Evolutionary conservation across 108 stramenopile species (phyloP).

Genomic region (Schizochytrium sp.): DNA sequence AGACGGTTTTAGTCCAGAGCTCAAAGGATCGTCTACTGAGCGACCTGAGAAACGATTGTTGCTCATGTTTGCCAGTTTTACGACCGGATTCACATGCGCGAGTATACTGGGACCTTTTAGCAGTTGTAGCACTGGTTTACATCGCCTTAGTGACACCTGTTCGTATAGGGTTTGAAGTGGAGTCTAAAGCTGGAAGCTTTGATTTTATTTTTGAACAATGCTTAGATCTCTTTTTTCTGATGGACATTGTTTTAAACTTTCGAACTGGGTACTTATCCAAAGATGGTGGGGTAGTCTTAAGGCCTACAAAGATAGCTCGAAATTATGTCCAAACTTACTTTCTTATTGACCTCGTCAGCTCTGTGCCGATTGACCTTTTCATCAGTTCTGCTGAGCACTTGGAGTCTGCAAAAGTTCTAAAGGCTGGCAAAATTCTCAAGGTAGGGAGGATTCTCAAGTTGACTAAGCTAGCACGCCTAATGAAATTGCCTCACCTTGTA

Average conservation of each 20-base stretch:
- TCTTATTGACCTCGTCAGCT: conserved; percentile 70
- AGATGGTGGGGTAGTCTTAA: conserved; percentile 39
- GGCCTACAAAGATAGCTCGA: background rate
- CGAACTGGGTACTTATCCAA: conserved; percentile 70
- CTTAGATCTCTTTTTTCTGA: conserved; percentile 67
- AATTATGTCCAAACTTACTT: conserved; percentile 66
- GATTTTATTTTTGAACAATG: conserved; percentile 54
- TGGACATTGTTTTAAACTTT: conserved; percentile 72
- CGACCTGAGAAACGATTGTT: background rate
- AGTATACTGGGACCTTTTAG: conserved; percentile 24
- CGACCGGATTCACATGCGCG: background rate
- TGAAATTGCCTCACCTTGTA: conserved; percentile 65
- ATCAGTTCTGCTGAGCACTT: conserved; percentile 15
- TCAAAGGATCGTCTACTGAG: background rate
- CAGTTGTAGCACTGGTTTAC: conserved; percentile 60
- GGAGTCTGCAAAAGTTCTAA: conserved; percentile 54
- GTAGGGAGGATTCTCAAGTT: conserved; percentile 50
- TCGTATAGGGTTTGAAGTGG: conserved; percentile 63
- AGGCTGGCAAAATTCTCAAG: conserved; percentile 39
- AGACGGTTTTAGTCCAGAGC: background rate
- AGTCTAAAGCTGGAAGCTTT: background rate
- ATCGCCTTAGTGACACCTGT: conserved; percentile 64
- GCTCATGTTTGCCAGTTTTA: background rate
- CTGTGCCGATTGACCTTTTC: conserved; percentile 68
- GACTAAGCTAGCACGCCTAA: conserved; percentile 31